A percentile compares a stretch with the other conserved stretches of the same genome.
Conservation (phyloP, 345 rosid species). For the Stellera chamaejasme region DNA sequence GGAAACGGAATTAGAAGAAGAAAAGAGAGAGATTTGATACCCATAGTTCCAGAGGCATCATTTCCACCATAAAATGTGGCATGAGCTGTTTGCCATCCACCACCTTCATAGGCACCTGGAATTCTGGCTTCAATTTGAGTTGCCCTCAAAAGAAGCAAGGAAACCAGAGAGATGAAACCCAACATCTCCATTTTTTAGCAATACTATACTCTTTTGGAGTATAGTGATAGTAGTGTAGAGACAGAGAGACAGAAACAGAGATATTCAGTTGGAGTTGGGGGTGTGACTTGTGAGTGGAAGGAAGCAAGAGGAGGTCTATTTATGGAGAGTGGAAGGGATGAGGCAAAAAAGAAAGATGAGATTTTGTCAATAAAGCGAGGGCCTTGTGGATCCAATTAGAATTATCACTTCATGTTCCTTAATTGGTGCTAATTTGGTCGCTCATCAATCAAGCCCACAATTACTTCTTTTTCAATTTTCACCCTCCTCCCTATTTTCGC, state of each 20-base stretch:
- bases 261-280: slow-evolving; percentile 2
- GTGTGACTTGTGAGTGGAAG: slow-evolving; percentile 14
- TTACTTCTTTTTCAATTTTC: not conserved
- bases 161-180: slow-evolving; percentile 1
- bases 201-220: not conserved
- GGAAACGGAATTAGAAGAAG: not conserved
- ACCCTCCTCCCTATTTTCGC: slow-evolving; percentile 1
- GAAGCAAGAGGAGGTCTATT: slow-evolving; percentile 17
- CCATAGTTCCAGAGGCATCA: slow-evolving; percentile 93
- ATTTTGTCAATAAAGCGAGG: slow-evolving; percentile 23
- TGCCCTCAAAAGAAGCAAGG: slow-evolving; percentile 19
- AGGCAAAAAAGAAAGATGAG: not conserved
- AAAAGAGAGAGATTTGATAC: slow-evolving; percentile 16
- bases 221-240: no score
- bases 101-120: slow-evolving; percentile 47
- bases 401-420: slow-evolving; percentile 22
- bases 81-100: slow-evolving; percentile 75
- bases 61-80: slow-evolving; percentile 92
- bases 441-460: slow-evolving; percentile 5
- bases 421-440: slow-evolving; percentile 20
- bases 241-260: not conserved
- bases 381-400: not conserved
- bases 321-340: slow-evolving; percentile 19
- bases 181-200: slow-evolving; percentile 11
- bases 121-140: slow-evolving; percentile 36